phyloP scores from a whole-genome alignment of 2,329 filamentous ascomycete genomes.

The Juglanconis sp. region DNA sequence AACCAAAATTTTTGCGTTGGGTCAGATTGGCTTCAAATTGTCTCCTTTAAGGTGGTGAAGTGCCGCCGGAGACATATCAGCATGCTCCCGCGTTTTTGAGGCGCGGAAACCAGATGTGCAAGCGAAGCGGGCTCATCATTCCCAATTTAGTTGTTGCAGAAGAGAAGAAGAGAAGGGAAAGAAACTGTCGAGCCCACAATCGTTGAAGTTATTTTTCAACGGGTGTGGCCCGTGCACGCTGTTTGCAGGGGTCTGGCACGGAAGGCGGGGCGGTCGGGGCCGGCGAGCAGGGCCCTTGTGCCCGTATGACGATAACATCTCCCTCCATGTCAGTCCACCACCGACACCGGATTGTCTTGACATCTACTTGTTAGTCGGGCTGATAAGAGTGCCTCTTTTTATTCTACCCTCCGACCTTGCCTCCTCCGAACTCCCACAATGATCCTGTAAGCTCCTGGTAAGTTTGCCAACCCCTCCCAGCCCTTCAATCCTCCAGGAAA shows the following conservation, averaged over 20 bases:
- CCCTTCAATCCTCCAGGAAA: not conserved
- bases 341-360: slow-evolving; percentile 11
- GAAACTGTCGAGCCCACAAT: slow-evolving; percentile 1
- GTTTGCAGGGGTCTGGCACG: not conserved
- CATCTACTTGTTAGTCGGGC: not conserved
- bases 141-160: slow-evolving; percentile 74
- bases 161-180: slow-evolving; percentile 36
- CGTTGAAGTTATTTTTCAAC: slow-evolving; percentile 7
- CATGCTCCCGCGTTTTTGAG: slow-evolving; percentile 50
- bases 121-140: slow-evolving; percentile 68
- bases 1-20: slow-evolving; percentile 35
- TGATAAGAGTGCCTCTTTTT: not conserved
- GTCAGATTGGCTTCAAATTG: slow-evolving; percentile 65
- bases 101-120: slow-evolving; percentile 53
- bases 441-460: slow-evolving; percentile 17
- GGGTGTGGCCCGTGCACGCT: slow-evolving; percentile 11
- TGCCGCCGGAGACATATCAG: slow-evolving; percentile 62
- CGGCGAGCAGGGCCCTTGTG: not conserved
- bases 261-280: slow-evolving; percentile 1
- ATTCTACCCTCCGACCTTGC: not conserved
- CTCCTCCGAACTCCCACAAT: slow-evolving; percentile 13
- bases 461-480: not conserved
- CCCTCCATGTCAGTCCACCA: slow-evolving; percentile 14
- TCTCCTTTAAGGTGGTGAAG: slow-evolving; percentile 59
- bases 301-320: slow-evolving; percentile 19